Percentiles rank a stretch among this genome's conserved stretches.
Conservation (phyloP, 1,284 basidiomycete genomes). For the Serendipita sp. region DNA sequence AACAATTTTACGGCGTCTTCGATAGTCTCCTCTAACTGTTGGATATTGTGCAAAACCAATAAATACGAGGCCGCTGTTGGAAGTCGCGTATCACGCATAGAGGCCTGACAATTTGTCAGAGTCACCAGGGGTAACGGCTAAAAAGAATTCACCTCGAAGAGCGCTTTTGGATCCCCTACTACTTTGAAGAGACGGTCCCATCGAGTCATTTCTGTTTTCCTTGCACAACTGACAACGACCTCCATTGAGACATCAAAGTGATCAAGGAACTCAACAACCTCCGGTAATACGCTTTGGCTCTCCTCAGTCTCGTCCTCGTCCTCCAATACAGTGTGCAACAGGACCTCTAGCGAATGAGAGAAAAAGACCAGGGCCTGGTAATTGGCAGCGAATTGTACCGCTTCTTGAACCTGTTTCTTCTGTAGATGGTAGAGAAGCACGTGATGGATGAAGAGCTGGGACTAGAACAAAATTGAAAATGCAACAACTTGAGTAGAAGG, state of each 20-base stretch:
- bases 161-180: conserved; percentile 75
- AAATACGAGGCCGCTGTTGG: conserved; percentile 90
- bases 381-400: conserved; percentile 74
- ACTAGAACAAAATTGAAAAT: conserved; percentile 30
- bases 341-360: conserved; percentile 83
- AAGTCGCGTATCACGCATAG: conserved; percentile 58
- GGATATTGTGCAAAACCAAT: conserved; percentile 83
- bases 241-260: conserved; percentile 83
- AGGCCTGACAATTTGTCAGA: conserved; percentile 36
- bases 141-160: conserved; percentile 64
- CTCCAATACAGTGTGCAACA: conserved; percentile 87
- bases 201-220: conserved; percentile 89
- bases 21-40: conserved; percentile 71
- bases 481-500: conserved; percentile 9
- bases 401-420: conserved; percentile 55
- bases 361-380: conserved; percentile 89
- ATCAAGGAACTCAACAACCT: conserved; percentile 82
- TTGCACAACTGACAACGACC: conserved; percentile 89
- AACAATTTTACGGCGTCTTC: conserved; percentile 69
- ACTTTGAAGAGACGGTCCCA: conserved; percentile 84
- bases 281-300: conserved; percentile 39
- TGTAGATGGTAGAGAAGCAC: conserved; percentile 77
- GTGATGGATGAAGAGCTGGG: conserved; percentile 89
- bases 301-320: conserved; percentile 39
- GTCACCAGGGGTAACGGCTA: conserved; percentile 2